Percentiles rank a stretch among this genome's conserved stretches.
Evolutionary conservation across 768 basidiomycete species (phyloP).

Genomic region (Lactifluus echinatus): DNA sequence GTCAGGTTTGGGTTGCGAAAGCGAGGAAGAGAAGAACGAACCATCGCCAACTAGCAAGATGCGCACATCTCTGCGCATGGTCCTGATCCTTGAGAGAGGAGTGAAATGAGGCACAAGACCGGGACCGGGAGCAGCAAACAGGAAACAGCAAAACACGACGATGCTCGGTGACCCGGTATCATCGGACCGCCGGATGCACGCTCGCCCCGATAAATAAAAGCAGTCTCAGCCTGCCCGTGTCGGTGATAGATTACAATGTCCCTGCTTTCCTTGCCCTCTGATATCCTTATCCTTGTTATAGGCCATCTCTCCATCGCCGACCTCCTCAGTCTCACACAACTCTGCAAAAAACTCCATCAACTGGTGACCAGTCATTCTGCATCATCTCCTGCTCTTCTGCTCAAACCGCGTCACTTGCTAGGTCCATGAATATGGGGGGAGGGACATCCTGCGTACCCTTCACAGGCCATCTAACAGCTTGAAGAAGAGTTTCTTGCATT

Average conservation of each 20-base stretch:
- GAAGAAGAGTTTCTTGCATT: slow-evolving; percentile 1
- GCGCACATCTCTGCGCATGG: slow-evolving; percentile 87
- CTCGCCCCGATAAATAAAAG: too few species aligned
- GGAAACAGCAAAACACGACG: too few species aligned
- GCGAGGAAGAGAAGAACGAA: slow-evolving; percentile 30
- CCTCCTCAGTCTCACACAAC: slow-evolving; percentile 8
- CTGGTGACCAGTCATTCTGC: slow-evolving; percentile 6
- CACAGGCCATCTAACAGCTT: slow-evolving; percentile 15
- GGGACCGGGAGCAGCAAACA: background rate
- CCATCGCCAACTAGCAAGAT: slow-evolving; percentile 93
- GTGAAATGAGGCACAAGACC: background rate
- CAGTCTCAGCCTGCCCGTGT: too few species aligned
- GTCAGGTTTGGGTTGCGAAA: background rate
- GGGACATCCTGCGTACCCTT: slow-evolving; percentile 3
- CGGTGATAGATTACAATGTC: too few species aligned
- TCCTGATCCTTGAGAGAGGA: slow-evolving; percentile 13
- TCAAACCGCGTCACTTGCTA: background rate
- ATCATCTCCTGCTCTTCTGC: background rate
- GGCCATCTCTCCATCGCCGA: slow-evolving; percentile 14
- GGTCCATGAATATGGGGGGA: slow-evolving; percentile 19
- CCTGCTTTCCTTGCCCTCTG: slow-evolving; percentile 13
- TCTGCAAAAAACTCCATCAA: slow-evolving; percentile 5
- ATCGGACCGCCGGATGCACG: too few species aligned
- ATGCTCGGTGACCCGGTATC: too few species aligned
- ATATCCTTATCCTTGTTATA: slow-evolving; percentile 18